Conservation (phyloP, 345 rosid species). For the Abelmoschus esculentus region DNA sequence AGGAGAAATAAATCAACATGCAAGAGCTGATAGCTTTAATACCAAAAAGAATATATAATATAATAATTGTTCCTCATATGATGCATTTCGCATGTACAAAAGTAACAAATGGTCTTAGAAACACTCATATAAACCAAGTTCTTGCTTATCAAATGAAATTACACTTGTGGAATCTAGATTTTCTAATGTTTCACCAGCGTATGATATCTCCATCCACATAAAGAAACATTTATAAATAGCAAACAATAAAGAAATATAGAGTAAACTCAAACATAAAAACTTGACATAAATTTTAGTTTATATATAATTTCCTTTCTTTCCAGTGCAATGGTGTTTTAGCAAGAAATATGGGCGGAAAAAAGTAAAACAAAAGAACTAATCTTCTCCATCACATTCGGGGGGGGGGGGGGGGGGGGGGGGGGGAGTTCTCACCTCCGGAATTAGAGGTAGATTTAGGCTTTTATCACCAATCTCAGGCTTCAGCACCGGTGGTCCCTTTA, state of each 20-base stretch:
- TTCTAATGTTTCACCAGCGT: background rate
- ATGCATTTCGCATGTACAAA: background rate
- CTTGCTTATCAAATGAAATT: background rate
- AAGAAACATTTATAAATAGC: background rate
- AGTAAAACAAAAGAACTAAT: background rate
- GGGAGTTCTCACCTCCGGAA: conserved; percentile 37
- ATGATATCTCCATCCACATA: background rate
- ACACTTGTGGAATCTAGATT: background rate
- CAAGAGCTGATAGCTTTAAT: background rate
- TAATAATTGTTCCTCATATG: background rate
- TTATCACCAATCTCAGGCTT: conserved; percentile 38
- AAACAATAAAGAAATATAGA: background rate
- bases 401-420: conserved; percentile 6
- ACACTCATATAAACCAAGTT: background rate
- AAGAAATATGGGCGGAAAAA: background rate
- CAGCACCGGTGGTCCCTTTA: conserved; percentile 31
- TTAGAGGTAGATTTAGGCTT: conserved; percentile 19
- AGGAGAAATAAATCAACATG: background rate
- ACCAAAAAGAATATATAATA: background rate
- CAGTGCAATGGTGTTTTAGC: background rate
- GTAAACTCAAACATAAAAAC: background rate
- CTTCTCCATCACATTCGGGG: background rate
- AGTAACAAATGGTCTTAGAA: background rate
- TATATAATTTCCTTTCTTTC: background rate
- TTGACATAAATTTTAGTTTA: background rate